Evolutionary conservation across 306 rosid genomes (phyloP).

Genomic region (Cyamopsis tetragonoloba): DNA sequence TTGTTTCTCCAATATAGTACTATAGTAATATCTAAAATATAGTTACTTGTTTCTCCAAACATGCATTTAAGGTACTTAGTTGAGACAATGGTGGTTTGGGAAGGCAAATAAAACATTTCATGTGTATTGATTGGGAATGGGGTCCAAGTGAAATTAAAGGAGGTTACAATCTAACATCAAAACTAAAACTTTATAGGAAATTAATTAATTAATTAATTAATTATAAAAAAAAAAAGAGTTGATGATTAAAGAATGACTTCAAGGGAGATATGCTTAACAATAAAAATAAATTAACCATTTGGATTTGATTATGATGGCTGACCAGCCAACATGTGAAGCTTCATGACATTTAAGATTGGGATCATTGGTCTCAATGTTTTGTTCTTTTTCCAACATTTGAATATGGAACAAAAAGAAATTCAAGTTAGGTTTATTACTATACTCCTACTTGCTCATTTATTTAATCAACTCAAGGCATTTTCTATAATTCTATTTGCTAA

Average conservation of each 20-base stretch:
- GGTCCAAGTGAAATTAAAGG: slow-evolving; percentile 40
- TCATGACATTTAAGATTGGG: neutral
- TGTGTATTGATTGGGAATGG: slow-evolving; percentile 44
- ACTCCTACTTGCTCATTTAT: slow-evolving; percentile 3
- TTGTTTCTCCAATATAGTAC: too few relatives aligned
- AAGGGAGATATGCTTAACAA: slow-evolving; percentile 1
- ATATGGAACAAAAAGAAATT: slow-evolving; percentile 19
- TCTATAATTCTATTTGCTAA: slow-evolving; percentile 5
- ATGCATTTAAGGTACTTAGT: slow-evolving; percentile 15
- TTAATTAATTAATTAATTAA: too few relatives aligned
- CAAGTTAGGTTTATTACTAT: neutral
- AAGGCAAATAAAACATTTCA: slow-evolving; percentile 35
- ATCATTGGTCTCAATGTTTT: slow-evolving; percentile 10
- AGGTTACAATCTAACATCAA: slow-evolving; percentile 23
- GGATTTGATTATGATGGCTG: slow-evolving; percentile 31
- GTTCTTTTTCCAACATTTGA: slow-evolving; percentile 1
- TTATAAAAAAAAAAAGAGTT: too few relatives aligned
- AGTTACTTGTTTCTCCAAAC: too few relatives aligned
- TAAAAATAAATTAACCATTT: slow-evolving; percentile 24
- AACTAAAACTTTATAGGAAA: slow-evolving; percentile 19
- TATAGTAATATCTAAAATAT: too few relatives aligned
- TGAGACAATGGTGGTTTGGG: slow-evolving; percentile 18
- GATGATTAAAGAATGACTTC: slow-evolving; percentile 29
- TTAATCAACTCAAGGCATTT: neutral
- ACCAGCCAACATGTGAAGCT: slow-evolving; percentile 18